phyloP scores from a whole-genome alignment of 1,139 yeast genomes.

The Taphrina deformans region DNA sequence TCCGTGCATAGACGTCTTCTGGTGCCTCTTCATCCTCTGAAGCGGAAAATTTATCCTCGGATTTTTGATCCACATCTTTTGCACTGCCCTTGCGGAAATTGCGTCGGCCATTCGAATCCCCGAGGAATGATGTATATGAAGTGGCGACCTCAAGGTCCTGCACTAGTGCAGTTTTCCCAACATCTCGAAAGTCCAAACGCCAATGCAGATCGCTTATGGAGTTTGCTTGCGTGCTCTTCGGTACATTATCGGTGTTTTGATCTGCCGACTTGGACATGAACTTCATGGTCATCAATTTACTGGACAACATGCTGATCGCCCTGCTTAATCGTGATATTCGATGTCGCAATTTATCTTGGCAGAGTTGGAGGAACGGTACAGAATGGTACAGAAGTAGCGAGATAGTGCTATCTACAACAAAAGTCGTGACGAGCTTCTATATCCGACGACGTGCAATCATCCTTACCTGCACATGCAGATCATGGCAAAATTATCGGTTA shows the following conservation, averaged over 20 bases:
- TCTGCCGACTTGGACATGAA: conserved; percentile 24
- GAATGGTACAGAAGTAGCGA: too few species aligned
- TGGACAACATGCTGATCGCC: conserved; percentile 11
- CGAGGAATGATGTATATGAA: conserved; percentile 10
- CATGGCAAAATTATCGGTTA: neutral
- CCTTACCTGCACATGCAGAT: neutral
- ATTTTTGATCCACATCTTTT: neutral
- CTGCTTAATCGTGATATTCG: too few species aligned
- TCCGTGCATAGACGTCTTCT: conserved; percentile 21
- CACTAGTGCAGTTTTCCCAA: neutral
- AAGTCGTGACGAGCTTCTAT: too few species aligned
- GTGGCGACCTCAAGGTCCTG: neutral
- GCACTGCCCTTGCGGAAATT: neutral
- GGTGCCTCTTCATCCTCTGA: conserved; percentile 12
- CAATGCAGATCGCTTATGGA: conserved; percentile 16
- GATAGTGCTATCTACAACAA: too few species aligned
- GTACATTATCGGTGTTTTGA: conserved; percentile 1
- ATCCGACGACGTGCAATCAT: too few species aligned
- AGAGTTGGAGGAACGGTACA: too few species aligned
- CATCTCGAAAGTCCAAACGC: conserved; percentile 6
- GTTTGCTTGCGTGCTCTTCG: conserved; percentile 4
- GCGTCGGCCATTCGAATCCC: conserved; percentile 2
- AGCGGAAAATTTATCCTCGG: neutral
- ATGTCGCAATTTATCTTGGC: too few species aligned
- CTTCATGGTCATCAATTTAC: conserved; percentile 30